Conservation (phyloP, 352 stramenopile genomes). For the Pythium graminicola region DNA sequence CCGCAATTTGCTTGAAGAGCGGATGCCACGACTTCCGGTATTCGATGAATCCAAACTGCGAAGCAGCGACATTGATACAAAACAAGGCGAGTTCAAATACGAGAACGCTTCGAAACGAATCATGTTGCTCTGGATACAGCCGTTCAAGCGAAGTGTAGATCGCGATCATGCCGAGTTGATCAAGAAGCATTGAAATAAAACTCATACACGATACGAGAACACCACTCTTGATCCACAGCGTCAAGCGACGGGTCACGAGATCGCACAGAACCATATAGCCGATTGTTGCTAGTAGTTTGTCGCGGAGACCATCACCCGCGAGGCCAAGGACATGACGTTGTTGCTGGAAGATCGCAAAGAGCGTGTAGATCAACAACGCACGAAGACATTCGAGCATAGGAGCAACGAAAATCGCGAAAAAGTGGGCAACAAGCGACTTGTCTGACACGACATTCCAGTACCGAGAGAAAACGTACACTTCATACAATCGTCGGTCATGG, state of each 20-base stretch:
- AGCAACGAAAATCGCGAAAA: constrained; percentile 49
- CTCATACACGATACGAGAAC: constrained; percentile 62
- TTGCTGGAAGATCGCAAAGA: constrained; percentile 50
- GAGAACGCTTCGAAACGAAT: constrained; percentile 41
- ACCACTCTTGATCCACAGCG: constrained; percentile 70
- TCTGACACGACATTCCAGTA: constrained; percentile 80
- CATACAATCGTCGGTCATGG: constrained; percentile 19
- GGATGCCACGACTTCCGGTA: constrained; percentile 53
- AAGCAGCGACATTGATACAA: constrained; percentile 42
- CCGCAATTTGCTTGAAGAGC: constrained; percentile 51
- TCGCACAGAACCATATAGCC: constrained; percentile 53
- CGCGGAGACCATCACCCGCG: constrained; percentile 21
- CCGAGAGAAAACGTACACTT: constrained; percentile 78
- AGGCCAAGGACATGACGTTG: constrained; percentile 13
- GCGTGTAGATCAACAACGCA: constrained; percentile 55
- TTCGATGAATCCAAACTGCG: constrained; percentile 55
- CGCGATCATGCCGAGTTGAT: constrained; percentile 51
- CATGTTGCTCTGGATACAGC: constrained; percentile 39
- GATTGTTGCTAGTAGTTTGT: constrained; percentile 40
- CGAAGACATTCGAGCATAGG: constrained; percentile 61
- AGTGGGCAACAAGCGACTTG: constrained; percentile 61
- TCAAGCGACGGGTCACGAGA: constrained; percentile 45
- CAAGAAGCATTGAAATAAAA: constrained; percentile 60
- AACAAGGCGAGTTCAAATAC: constrained; percentile 50
- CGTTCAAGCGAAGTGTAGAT: constrained; percentile 51